phyloP scores from a whole-genome alignment of 2,329 filamentous ascomycete species.

The Grosmannia huntii region DNA sequence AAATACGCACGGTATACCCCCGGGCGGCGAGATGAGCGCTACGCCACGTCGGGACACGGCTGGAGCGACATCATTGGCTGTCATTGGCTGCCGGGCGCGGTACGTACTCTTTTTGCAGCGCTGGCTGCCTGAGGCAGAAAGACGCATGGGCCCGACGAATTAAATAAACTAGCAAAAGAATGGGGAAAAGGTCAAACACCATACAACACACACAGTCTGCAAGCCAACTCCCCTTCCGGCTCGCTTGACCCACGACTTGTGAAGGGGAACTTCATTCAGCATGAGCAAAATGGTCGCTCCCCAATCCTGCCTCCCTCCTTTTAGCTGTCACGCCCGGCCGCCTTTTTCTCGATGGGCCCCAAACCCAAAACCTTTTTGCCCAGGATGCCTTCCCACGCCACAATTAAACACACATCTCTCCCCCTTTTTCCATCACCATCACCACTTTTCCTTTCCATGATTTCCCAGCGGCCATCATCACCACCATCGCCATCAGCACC shows the following conservation, averaged over 20 bases:
- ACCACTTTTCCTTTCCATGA: constrained; percentile 5
- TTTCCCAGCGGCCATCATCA: constrained; percentile 12
- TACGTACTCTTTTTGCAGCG: background rate
- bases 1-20: constrained; percentile 2
- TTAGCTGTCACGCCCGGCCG: constrained; percentile 13
- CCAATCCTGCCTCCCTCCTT: constrained; percentile 10
- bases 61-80: background rate
- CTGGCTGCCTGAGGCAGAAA: background rate
- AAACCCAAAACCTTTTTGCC: constrained; percentile 10
- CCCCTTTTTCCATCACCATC: constrained; percentile 12
- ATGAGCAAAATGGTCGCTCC: constrained; percentile 4
- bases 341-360: constrained; percentile 13
- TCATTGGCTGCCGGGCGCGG: constrained; percentile 1
- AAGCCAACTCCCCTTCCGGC: constrained; percentile 7
- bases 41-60: background rate
- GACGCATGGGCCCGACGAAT: background rate
- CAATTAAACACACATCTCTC: constrained; percentile 9
- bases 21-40: background rate
- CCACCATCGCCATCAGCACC: constrained; percentile 12
- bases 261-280: constrained; percentile 10
- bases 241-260: constrained; percentile 11
- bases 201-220: constrained; percentile 3
- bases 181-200: background rate
- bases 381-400: constrained; percentile 14
- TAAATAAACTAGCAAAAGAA: background rate